These are phyloP conservation scores for Mucor lusitanicus DNA, from an alignment of 371 early-diverging fungal genomes.

Conservation along the genomic window DNA sequence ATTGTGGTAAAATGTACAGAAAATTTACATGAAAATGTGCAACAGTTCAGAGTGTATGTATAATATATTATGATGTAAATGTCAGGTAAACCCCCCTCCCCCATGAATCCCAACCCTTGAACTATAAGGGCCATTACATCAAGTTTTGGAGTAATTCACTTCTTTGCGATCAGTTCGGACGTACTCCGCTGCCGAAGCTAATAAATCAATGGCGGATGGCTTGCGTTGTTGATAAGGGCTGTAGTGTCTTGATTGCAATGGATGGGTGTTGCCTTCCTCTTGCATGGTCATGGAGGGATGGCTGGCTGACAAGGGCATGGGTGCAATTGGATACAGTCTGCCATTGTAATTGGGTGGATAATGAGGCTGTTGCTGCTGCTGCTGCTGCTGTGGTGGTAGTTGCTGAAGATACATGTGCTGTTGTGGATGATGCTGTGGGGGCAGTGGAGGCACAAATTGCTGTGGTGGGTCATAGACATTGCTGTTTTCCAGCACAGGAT, in stretches of 20 bases:
- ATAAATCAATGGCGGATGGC: slow-evolving; percentile 38
- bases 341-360: neutral
- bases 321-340: slow-evolving; percentile 15
- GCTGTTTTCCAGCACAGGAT: slow-evolving; percentile 2
- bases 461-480: neutral
- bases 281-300: neutral
- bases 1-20: neutral
- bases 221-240: slow-evolving; percentile 9
- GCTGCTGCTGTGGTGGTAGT: neutral
- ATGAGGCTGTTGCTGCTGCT: neutral
- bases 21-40: neutral
- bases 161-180: slow-evolving; percentile 25
- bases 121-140: neutral
- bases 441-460: neutral
- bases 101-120: neutral
- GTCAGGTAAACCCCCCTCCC: too few species aligned
- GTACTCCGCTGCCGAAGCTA: slow-evolving; percentile 53
- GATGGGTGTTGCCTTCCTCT: neutral
- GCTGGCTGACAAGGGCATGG: slow-evolving; percentile 4
- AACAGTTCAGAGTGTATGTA: neutral
- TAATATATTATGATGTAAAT: too few species aligned
- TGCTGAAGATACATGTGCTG: neutral
- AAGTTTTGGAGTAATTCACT: neutral
- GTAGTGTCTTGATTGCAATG: neutral
- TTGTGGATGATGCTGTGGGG: neutral